These are phyloP conservation scores for Vitis amurensis DNA, from an alignment of 164 flowering plant genomes.

Conservation along the genomic window DNA sequence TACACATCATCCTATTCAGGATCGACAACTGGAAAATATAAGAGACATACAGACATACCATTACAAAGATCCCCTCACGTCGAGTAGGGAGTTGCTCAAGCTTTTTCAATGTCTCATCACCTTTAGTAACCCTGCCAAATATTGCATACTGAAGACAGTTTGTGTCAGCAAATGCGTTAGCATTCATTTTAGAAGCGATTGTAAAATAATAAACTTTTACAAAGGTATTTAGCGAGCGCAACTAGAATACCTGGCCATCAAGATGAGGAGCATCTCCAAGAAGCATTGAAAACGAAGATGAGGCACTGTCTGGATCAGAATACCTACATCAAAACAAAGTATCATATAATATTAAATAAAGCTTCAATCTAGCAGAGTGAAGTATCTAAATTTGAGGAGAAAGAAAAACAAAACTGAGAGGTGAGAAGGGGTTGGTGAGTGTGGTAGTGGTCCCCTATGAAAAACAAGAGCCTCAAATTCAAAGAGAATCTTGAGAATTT, in stretches of 20 bases:
- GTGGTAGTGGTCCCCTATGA: no score
- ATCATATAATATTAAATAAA: background rate
- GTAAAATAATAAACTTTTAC: slow-evolving; percentile 2
- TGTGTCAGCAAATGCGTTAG: background rate
- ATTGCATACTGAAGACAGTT: slow-evolving; percentile 73
- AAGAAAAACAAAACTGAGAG: background rate
- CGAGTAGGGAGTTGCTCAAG: slow-evolving; percentile 92
- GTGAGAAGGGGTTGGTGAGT: no score
- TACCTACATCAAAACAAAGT: slow-evolving; percentile 41
- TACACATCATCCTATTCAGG: background rate
- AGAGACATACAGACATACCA: slow-evolving; percentile 46
- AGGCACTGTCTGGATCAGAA: slow-evolving; percentile 80
- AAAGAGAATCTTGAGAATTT: no score
- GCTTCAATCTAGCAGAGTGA: background rate
- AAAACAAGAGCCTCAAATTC: no score
- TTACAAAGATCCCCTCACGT: slow-evolving; percentile 89
- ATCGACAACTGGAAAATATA: background rate
- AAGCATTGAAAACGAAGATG: slow-evolving; percentile 92
- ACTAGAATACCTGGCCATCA: slow-evolving; percentile 62
- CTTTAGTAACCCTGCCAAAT: slow-evolving; percentile 92
- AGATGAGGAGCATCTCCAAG: slow-evolving; percentile 99
- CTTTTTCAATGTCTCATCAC: slow-evolving; percentile 85
- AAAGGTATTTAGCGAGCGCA: background rate
- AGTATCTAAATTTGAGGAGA: background rate
- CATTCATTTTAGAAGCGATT: background rate